Conservation (phyloP, 768 basidiomycete species). For the Sarcodon aspratus region DNA sequence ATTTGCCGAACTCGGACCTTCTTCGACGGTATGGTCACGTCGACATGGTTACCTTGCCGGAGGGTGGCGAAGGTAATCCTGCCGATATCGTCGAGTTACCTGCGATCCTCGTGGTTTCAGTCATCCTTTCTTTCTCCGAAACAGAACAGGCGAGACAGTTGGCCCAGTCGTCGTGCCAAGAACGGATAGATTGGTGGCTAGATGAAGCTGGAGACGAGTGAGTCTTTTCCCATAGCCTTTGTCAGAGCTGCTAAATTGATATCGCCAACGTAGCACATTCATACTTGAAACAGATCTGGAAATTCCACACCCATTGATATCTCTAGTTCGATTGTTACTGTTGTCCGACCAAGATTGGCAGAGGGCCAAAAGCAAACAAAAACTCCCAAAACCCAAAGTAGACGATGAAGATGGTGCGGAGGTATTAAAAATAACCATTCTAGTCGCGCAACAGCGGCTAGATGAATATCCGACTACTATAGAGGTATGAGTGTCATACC, state of each 20-base stretch:
- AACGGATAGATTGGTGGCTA: conserved; percentile 88
- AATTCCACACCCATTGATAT: conserved; percentile 45
- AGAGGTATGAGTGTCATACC: conserved; percentile 31
- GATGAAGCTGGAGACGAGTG: conserved; percentile 88
- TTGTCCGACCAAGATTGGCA: conserved; percentile 47
- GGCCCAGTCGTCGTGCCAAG: conserved; percentile 15
- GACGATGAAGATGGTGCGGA: conserved; percentile 20
- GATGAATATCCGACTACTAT: conserved; percentile 45
- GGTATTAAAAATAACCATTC: conserved; percentile 33
- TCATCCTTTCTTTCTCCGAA: conserved; percentile 13
- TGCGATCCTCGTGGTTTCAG: conserved; percentile 54
- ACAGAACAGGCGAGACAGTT: conserved; percentile 10
- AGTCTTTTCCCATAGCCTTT: conserved; percentile 14
- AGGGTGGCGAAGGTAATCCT: conserved; percentile 52
- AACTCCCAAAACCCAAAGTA: conserved; percentile 62
- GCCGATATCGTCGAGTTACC: conserved; percentile 70
- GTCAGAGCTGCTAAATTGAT: not conserved
- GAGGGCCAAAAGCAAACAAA: conserved; percentile 46
- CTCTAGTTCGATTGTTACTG: conserved; percentile 54
- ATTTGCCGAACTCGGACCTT: conserved; percentile 86
- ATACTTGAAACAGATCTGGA: conserved; percentile 39
- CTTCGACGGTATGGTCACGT: conserved; percentile 93
- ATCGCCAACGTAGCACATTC: conserved; percentile 32
- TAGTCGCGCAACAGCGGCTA: conserved; percentile 39
- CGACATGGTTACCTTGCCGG: conserved; percentile 52